Percentiles rank a stretch among this genome's conserved stretches.
These are phyloP conservation scores for Rhizopogon salebrosus DNA, from an alignment of 768 basidiomycete genomes.

Conservation along the genomic window DNA sequence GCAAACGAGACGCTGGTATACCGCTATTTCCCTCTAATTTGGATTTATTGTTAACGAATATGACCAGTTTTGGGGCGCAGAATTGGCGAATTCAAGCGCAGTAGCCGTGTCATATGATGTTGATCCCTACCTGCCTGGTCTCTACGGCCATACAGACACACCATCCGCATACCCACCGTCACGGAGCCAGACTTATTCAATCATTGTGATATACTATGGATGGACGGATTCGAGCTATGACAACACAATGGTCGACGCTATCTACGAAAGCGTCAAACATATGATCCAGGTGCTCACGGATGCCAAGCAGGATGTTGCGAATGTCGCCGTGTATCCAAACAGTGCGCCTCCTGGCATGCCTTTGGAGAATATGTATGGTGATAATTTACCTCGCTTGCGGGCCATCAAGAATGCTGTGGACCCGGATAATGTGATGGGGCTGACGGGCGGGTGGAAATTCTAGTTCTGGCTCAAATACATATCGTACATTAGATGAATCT, in stretches of 20 bases:
- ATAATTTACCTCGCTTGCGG: constrained; percentile 18
- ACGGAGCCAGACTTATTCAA: constrained; percentile 13
- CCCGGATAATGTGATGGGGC: constrained; percentile 57
- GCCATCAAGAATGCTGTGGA: constrained; percentile 43
- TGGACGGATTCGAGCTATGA: background rate
- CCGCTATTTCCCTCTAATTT: background rate
- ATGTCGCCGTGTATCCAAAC: background rate
- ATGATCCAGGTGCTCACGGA: background rate
- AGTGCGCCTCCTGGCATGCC: background rate
- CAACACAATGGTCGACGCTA: background rate
- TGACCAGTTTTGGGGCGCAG: background rate
- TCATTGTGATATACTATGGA: background rate
- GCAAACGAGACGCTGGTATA: background rate
- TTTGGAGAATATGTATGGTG: background rate
- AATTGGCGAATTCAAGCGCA: background rate
- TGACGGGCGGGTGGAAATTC: constrained; percentile 64
- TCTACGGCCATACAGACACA: constrained; percentile 31
- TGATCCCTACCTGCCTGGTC: constrained; percentile 42
- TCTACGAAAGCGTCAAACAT: background rate
- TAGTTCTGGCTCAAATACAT: too few relatives aligned
- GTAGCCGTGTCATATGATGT: constrained; percentile 19
- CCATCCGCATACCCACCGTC: constrained; percentile 40
- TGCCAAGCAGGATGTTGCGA: background rate
- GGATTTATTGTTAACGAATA: background rate
- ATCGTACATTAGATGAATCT: too few relatives aligned